Evolutionary conservation across 108 stramenopile genomes (phyloP), one percentile per base, ranked within the genome.

Genomic region (Fistulifera solaris): DNA sequence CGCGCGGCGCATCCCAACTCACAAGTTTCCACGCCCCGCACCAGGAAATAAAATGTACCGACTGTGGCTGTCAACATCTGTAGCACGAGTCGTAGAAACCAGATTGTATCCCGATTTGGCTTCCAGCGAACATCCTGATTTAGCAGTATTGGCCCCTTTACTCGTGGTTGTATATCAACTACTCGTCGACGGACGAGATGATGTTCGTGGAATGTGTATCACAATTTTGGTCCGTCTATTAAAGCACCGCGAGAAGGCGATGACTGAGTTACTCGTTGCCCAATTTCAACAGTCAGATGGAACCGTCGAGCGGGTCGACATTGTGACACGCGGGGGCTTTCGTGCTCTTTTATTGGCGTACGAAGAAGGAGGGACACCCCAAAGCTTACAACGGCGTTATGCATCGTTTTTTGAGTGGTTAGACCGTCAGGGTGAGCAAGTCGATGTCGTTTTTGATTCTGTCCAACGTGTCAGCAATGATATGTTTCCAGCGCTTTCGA

Each of bases 331-430:
- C 27, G 89, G 85, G 38, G 89, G 89, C 14, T 91, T 91, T 58
- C 80, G 85, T 11, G 83, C 85, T 16, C 60, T 91, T 24, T 66
- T 90, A 6, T 71, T 71, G 17, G 84, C 80, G 22, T 80, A 84
- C 52, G 82, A 81, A 73, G 79, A 77, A 27, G 59, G 68, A 2
- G 53, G 75, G 15, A 56, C 59, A 41, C 19, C 40, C 12, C 19
- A 27, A 47, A 66, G 67, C 0, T 61, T 58, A 1, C 76, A 83
- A 50, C 65, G 61, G 47, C 76, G 77, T 27, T 85, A 83, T 56
- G 70, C 62, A n/a, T 64, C 83, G 0, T 91, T 91, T 52, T 91
- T 91, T 58, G 79, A 81, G 42, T 91, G 89, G 89, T 61, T 82
- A 25, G 83, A 87, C 25, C 65, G 67, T 24, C 69, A 91, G 43